Evolutionary conservation across 2,329 filamentous ascomycete genomes (phyloP), one percentile per base, ranked within the genome.

Genomic region (Magnaporthales sp.): DNA sequence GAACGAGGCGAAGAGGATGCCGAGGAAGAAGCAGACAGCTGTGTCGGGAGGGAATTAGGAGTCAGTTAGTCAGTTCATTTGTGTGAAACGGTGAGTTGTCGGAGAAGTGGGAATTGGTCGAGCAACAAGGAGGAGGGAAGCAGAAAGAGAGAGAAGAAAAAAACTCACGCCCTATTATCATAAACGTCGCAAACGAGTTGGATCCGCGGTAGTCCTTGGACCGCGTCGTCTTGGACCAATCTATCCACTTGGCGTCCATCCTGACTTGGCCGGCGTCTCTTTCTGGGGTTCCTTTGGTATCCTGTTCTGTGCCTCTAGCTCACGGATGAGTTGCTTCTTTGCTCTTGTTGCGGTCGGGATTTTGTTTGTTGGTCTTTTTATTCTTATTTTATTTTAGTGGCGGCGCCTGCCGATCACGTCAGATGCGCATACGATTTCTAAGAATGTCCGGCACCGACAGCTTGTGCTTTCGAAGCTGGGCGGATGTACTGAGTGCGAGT

Each of bases 21-120:
- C 95, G 70, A 99, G 90, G 86, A 98, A 97, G 86, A 99, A 99
- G 79, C 92, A 97, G 71, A 91, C 93, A 70, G 91, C 91, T 93
- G 73, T 62, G 63, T 31, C 15, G 13, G 32, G 2, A 2, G 13
- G 13, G n/a, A n/a, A n/a, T n/a, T n/a, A n/a, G n/a, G n/a, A n/a
- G n/a, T n/a, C n/a, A n/a, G n/a, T n/a, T n/a, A n/a, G 13, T 46
- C 13, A 19, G 13, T 46, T 46, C 19, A 4, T 56, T 27, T 62
- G 63, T 69, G 10, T 46, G 62, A 31, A 31, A 31, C 4, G 9
- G 30, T 56, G 5, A 56, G 30, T 31, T 31, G 4, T 31, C 9
- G 30, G 30, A 4, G 9, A 31, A 5, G 30, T 31, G 30, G 30
- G 30, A 31, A 19, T 4, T n/a, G n/a, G n/a, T n/a, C n/a, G n/a